Evolutionary conservation across 805 yeast species (phyloP), one percentile per base, ranked within the genome.

Genomic region (Candida parachauliodes): DNA sequence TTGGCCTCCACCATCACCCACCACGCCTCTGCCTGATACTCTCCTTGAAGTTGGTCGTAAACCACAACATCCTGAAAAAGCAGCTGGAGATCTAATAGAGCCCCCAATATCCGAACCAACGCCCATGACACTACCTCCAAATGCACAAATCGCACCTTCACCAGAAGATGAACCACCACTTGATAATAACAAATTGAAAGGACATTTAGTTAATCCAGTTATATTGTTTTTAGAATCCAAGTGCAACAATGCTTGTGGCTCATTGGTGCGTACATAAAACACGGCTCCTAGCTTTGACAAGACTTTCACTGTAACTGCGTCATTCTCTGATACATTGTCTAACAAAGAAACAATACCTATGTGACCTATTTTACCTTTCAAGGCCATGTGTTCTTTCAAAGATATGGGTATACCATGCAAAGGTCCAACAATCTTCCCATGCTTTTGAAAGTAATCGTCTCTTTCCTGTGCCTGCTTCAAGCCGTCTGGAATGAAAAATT

Each of bases 341-440:
- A 68, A 49, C 45, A 41, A 40, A 1, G 68, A 55, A 5, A 68
- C 72, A 42, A 56, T 65, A 6, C 66, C 60, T 14, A 58, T 70
- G 43, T 68, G 72, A 8, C 68, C 57, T 42, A 54, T 49, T 37
- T 46, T 59, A 23, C 59, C 65, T 38, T 50, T 56, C 49, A 48
- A 63, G 39, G 52, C 44, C 57, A 65, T 58, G 40, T 70, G 74
- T 46, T 72, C 81, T 43, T 80, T 80, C 37, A 79, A 61, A 10
- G 40, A 39, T 17, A 81, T 60, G 2, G 87, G 87, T 25, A 81
- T 59, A 2, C 87, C 87, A 48, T 80, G 86, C 30, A 81, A 65
- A 3, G 83, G 79, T 11, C 86, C 86, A 24, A 74, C 49, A 1
- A 70, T 54, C 43, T 70, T 66, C 11, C 80, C 81, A 29, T 70